Evolutionary conservation across 495 filamentous ascomycete species (phyloP).

Genomic region (Aspergillus bridgeri): DNA sequence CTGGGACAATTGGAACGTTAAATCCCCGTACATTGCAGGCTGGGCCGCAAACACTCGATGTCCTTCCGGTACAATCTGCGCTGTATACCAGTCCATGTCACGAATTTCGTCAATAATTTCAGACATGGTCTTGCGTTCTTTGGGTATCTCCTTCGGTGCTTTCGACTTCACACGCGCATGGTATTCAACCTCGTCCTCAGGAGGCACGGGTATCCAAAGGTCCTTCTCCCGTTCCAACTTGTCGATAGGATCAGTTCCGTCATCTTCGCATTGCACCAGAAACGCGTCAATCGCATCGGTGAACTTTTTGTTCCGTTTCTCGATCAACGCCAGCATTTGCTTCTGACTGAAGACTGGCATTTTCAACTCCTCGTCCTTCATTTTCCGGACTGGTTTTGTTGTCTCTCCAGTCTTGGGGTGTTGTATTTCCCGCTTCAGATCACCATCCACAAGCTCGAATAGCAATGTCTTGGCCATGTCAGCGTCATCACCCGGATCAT

Average conservation of each 20-base stretch:
- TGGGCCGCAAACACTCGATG: constrained; percentile 92
- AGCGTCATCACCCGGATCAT: constrained; percentile 25
- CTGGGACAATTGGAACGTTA: constrained; percentile 84
- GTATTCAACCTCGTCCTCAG: constrained; percentile 41
- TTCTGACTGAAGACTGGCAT: constrained; percentile 94
- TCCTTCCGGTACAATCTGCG: constrained; percentile 91
- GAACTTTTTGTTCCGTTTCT: constrained; percentile 88
- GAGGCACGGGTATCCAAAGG: constrained; percentile 44
- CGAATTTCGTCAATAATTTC: constrained; percentile 87
- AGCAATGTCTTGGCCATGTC: constrained; percentile 63
- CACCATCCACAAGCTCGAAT: constrained; percentile 91
- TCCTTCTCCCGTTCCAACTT: constrained; percentile 50
- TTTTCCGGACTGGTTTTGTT: constrained; percentile 56
- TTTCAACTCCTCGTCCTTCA: constrained; percentile 76
- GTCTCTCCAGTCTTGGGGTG: constrained; percentile 69
- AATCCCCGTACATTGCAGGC: constrained; percentile 73
- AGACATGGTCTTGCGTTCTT: constrained; percentile 73
- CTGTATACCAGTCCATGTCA: constrained; percentile 77
- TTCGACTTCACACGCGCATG: constrained; percentile 40
- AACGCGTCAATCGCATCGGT: constrained; percentile 72
- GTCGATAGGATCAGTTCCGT: constrained; percentile 64
- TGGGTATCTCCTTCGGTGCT: constrained; percentile 68
- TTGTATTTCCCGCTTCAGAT: constrained; percentile 76
- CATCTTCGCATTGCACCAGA: constrained; percentile 65
- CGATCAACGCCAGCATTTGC: constrained; percentile 85